These are phyloP conservation scores for Centaurea solstitialis DNA, from an alignment of 129 eudicot genomes.

Conservation along the genomic window DNA sequence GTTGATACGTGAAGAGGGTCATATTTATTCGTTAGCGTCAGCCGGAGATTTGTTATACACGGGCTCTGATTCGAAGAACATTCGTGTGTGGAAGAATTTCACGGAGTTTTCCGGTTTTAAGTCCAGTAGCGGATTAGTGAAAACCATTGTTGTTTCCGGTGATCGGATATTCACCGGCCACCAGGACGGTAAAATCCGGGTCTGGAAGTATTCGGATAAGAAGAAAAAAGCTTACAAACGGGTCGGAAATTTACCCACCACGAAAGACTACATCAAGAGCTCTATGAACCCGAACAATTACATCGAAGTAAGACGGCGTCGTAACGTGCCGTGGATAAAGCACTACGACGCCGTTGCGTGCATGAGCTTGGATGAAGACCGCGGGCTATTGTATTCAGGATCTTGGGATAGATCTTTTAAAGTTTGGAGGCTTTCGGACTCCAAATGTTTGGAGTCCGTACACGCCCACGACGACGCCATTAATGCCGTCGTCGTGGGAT, in stretches of 20 bases:
- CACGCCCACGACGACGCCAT: conserved; percentile 82
- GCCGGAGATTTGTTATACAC: conserved; percentile 66
- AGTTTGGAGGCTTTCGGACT: conserved; percentile 83
- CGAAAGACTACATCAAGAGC: conserved; percentile 54
- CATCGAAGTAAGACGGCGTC: conserved; percentile 52
- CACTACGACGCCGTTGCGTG: conserved; percentile 84
- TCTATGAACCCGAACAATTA: conserved; percentile 69
- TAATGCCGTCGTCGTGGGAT: conserved; percentile 51
- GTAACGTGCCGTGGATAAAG: conserved; percentile 69
- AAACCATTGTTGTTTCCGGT: conserved; percentile 70
- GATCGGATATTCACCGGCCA: conserved; percentile 78
- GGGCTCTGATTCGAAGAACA: conserved; percentile 80
- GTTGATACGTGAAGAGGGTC: conserved; percentile 81
- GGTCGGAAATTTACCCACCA: conserved; percentile 74
- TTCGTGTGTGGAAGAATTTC: conserved; percentile 81
- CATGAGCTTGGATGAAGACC: conserved; percentile 56
- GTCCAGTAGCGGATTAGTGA: conserved; percentile 81
- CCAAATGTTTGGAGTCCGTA: conserved; percentile 76
- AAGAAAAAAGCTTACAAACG: conserved; percentile 51
- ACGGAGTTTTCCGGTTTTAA: conserved; percentile 80
- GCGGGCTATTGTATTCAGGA: conserved; percentile 74
- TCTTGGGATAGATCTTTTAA: conserved; percentile 89
- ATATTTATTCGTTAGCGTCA: conserved; percentile 77
- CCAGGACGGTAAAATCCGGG: conserved; percentile 85
- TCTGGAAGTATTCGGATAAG: conserved; percentile 52